A percentile compares a stretch with the other conserved stretches of the same genome.
These are phyloP conservation scores for Botrytis sinoallii DNA, from an alignment of 2,329 filamentous ascomycete species.

Conservation along the genomic window DNA sequence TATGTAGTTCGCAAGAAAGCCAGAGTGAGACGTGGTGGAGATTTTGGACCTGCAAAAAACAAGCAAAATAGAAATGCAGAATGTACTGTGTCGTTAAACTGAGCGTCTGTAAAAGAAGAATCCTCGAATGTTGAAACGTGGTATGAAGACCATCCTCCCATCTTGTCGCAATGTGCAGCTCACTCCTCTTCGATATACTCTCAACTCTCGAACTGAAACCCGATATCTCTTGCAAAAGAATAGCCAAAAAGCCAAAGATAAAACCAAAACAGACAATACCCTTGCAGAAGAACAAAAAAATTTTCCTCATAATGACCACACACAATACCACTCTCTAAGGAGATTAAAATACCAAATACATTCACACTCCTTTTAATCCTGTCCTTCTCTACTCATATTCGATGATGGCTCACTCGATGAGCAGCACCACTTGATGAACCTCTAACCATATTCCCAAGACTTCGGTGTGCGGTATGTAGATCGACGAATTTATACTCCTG, in stretches of 20 bases:
- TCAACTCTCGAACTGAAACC: neutral
- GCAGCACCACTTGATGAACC: neutral
- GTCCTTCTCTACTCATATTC: neutral
- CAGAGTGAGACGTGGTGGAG: neutral
- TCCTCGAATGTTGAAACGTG: neutral
- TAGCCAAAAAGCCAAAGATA: neutral
- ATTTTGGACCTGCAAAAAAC: neutral
- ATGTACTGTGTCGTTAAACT: neutral
- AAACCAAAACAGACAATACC: neutral
- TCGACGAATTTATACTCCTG: no score
- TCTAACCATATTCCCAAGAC: no score
- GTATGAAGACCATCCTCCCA: neutral
- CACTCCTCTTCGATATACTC: accelerated
- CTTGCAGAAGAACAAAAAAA: neutral
- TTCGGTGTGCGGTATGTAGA: no score
- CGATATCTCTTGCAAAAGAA: neutral
- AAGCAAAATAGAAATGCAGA: neutral
- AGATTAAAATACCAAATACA: neutral
- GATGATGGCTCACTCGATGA: neutral
- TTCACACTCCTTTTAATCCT: no score
- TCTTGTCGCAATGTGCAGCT: neutral
- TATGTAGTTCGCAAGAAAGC: neutral
- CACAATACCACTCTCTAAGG: no score
- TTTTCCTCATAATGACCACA: neutral
- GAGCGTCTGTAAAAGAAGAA: accelerated